These are phyloP conservation scores for Exophiala phaeomuriformis DNA, from an alignment of 2,329 filamentous ascomycete genomes.

Conservation along the genomic window DNA sequence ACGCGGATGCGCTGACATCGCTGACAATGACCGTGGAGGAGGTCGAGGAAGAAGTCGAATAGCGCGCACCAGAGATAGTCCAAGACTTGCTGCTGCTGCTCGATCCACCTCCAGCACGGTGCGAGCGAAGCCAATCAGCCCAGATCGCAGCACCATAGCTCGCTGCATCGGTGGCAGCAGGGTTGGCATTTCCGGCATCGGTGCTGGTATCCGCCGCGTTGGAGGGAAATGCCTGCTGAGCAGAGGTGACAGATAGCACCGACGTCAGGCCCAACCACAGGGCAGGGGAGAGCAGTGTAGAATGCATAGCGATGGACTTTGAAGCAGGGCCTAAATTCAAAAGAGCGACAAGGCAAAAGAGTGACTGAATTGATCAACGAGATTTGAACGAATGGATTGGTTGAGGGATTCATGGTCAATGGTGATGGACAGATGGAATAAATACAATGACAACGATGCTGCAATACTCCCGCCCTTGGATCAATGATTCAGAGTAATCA, in stretches of 20 bases:
- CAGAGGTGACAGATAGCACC: constrained; percentile 9
- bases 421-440: constrained; percentile 1
- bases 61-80: background rate
- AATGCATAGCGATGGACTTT: constrained; percentile 13
- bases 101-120: background rate
- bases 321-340: constrained; percentile 5
- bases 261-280: constrained; percentile 14
- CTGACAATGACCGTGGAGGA: background rate
- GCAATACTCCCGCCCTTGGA: background rate
- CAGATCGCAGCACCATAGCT: constrained; percentile 4
- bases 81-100: background rate
- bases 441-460: constrained; percentile 5
- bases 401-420: constrained; percentile 1
- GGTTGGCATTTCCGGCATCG: background rate
- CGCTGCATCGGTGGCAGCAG: background rate
- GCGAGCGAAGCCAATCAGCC: constrained; percentile 14
- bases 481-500: constrained; percentile 17
- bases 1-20: background rate
- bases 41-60: background rate
- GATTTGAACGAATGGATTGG: constrained; percentile 9
- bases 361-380: constrained; percentile 5
- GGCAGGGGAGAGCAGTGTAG: constrained; percentile 17
- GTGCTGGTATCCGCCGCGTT: background rate
- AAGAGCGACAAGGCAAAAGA: constrained; percentile 17
- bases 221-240: constrained; percentile 1